Evolutionary conservation across 345 rosid genomes (phyloP).

Genomic region (Raphanus raphanistrum): DNA sequence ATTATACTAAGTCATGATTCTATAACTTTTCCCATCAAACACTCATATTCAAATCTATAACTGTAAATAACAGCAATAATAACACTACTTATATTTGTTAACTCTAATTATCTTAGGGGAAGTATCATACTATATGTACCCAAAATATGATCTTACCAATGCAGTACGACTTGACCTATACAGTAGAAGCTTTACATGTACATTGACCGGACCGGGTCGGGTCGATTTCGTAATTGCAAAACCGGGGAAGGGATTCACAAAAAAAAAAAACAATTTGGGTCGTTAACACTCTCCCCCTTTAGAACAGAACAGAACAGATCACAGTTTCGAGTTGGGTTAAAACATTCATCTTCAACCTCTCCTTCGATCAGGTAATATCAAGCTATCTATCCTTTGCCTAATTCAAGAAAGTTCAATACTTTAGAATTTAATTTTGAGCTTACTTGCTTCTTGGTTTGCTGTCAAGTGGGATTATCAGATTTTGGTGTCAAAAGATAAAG

Average conservation of each 20-base stretch:
- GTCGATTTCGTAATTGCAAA: not conserved
- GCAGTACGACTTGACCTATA: not conserved
- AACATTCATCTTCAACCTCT: not conserved
- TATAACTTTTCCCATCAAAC: constrained; percentile 5
- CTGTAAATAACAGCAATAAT: not conserved
- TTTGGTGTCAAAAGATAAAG: not conserved
- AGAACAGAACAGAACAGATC: no score
- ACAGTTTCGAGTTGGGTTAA: no score
- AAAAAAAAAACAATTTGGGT: no score
- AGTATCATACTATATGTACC: not conserved
- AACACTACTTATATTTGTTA: not conserved
- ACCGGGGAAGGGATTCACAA: not conserved
- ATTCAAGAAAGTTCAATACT: no score
- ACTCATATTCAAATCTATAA: not conserved
- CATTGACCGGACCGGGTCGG: not conserved
- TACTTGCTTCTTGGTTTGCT: not conserved
- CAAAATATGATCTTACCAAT: not conserved
- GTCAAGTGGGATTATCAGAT: not conserved
- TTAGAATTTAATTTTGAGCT: not conserved
- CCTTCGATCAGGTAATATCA: not conserved
- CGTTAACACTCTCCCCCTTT: no score
- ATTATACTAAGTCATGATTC: constrained; percentile 10
- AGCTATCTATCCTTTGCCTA: no score
- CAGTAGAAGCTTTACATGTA: not conserved
- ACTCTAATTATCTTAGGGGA: not conserved